Evolutionary conservation across 2,329 filamentous ascomycete genomes (phyloP).

Genomic region (Hortaea werneckii): DNA sequence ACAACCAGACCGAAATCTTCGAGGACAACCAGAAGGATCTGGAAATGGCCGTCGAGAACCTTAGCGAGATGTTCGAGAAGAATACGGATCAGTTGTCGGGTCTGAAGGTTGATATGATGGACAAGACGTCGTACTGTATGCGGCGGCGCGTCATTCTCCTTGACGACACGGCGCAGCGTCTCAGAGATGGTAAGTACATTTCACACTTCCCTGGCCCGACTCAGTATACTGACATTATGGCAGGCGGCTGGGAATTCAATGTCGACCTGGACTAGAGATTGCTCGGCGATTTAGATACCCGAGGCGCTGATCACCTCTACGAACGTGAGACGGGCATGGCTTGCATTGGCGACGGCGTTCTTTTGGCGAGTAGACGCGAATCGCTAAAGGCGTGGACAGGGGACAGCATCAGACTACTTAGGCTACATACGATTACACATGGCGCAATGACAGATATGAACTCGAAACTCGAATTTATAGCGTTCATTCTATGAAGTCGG

Average conservation of each 20-base stretch:
- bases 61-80: slow-evolving; percentile 99
- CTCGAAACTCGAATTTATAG: no score
- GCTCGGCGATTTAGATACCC: no score
- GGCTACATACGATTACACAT: no score
- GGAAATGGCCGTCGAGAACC: slow-evolving; percentile 89
- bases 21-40: slow-evolving; percentile 98
- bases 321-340: no score
- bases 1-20: slow-evolving; percentile 94
- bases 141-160: slow-evolving; percentile 81
- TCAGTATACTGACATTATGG: slow-evolving; percentile 2
- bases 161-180: slow-evolving; percentile 83
- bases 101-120: slow-evolving; percentile 94
- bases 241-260: slow-evolving; percentile 28
- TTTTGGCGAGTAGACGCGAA: no score
- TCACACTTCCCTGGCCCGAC: background rate
- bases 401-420: no score
- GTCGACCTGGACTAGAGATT: slow-evolving; percentile 13
- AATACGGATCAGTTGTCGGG: slow-evolving; percentile 75
- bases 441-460: no score
- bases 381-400: no score
- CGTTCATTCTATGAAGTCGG: no score
- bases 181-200: slow-evolving; percentile 67
- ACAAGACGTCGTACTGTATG: slow-evolving; percentile 96
- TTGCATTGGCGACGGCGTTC: no score
- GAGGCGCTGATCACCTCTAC: no score